These are phyloP conservation scores for Capsella rubella DNA, from an alignment of 441 rosid genomes.

Conservation along the genomic window DNA sequence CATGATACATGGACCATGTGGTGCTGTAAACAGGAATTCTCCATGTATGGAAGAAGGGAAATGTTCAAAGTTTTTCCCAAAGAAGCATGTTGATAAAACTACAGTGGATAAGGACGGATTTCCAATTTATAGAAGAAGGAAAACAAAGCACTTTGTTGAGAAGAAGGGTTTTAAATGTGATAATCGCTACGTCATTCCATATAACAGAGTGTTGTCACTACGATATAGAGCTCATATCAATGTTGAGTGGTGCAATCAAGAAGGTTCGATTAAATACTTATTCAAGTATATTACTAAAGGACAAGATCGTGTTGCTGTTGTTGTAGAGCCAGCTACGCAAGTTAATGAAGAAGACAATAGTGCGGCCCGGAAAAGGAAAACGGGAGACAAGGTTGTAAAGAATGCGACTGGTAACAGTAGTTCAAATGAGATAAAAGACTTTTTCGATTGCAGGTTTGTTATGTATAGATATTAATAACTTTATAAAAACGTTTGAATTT, in stretches of 20 bases:
- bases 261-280: neutral
- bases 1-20: neutral
- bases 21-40: accelerated
- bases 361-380: no score
- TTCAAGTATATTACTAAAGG: neutral
- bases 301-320: neutral
- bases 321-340: no score
- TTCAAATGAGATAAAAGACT: no score
- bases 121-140: neutral
- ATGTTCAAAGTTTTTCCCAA: neutral
- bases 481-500: no score
- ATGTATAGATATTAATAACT: no score
- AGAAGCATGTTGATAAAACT: neutral
- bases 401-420: no score
- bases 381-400: no score
- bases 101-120: neutral
- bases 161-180: neutral
- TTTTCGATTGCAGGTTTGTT: no score
- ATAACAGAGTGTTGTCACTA: accelerated
- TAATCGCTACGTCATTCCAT: neutral
- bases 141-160: neutral
- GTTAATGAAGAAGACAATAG: no score
- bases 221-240: neutral
- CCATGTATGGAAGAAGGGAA: neutral
- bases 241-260: neutral